Conservation (phyloP, 371 early-diverging fungal genomes). For the Blastocladiella emersonii region DNA sequence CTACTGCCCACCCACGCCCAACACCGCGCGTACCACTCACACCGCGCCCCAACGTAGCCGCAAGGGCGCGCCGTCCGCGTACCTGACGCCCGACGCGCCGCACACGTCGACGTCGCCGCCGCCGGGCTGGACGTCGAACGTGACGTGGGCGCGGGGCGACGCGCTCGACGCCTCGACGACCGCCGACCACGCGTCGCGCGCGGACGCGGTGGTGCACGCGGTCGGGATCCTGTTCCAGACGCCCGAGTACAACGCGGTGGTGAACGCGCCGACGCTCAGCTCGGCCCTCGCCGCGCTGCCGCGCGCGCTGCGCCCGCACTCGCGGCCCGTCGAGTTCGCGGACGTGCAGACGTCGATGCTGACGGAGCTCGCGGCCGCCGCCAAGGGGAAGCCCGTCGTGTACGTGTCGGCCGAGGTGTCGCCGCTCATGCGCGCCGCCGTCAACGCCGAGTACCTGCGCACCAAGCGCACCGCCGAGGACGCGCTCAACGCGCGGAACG, state of each 20-base stretch:
- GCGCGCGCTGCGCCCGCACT: background rate
- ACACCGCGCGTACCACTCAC: no score
- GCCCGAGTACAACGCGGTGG: background rate
- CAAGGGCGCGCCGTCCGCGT: background rate
- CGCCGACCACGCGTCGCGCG: background rate
- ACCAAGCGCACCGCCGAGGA: background rate
- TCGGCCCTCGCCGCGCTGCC: background rate
- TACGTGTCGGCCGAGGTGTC: slow-evolving; percentile 1
- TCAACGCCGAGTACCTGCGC: background rate
- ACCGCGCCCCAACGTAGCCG: no score
- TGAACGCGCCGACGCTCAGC: background rate
- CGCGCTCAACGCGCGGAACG: background rate
- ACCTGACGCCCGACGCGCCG: background rate
- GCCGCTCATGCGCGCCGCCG: background rate
- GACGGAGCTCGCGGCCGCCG: background rate
- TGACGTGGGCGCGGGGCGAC: background rate
- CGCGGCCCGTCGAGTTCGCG: background rate
- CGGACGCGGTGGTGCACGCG: background rate
- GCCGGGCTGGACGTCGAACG: background rate
- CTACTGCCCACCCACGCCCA: no score
- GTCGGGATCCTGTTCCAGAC: background rate
- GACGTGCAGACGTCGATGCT: background rate
- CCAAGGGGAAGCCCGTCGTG: background rate
- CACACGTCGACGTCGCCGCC: no score
- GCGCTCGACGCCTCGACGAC: background rate